Conservation (phyloP, 2,329 filamentous ascomycete genomes). For the Cladorrhinum sp. region DNA sequence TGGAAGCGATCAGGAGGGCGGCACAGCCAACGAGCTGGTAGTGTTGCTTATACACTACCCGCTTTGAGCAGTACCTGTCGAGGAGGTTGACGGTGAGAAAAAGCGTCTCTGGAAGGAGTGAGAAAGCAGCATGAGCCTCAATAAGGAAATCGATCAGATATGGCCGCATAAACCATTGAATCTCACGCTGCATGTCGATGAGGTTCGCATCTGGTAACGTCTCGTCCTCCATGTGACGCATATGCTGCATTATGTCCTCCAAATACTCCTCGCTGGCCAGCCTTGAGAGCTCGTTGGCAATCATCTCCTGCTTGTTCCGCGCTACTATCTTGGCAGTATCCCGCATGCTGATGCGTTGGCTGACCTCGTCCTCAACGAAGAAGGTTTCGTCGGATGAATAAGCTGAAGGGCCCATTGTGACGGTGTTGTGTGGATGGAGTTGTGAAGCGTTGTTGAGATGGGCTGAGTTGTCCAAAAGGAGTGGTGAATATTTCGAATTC, state of each 20-base stretch:
- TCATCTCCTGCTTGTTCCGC: conserved; percentile 79
- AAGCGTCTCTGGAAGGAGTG: conserved; percentile 87
- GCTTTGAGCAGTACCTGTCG: conserved; percentile 95
- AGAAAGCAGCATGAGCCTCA: conserved; percentile 93
- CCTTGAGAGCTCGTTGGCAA: conserved; percentile 84
- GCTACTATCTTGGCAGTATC: conserved; percentile 77
- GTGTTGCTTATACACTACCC: conserved; percentile 98
- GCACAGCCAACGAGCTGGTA: conserved; percentile 98
- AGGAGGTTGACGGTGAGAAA: conserved; percentile 96
- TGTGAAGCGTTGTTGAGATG: conserved; percentile 23
- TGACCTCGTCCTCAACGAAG: conserved; percentile 57
- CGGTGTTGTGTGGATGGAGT: conserved; percentile 4
- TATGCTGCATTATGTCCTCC: conserved; percentile 90
- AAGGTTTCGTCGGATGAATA: conserved; percentile 46
- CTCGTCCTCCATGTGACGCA: conserved; percentile 92
- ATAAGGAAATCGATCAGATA: conserved; percentile 98
- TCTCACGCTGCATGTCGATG: conserved; percentile 98
- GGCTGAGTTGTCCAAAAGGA: conserved; percentile 28
- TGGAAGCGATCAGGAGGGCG: conserved; percentile 91
- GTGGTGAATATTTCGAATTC: conserved; percentile 25
- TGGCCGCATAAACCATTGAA: conserved; percentile 99
- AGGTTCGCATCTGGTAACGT: conserved; percentile 94
- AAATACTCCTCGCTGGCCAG: conserved; percentile 86
- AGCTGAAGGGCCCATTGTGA: conserved; percentile 32
- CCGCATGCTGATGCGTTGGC: conserved; percentile 61